Conservation (phyloP, 2,329 filamentous ascomycete species). For the Neofusicoccum parvum region DNA sequence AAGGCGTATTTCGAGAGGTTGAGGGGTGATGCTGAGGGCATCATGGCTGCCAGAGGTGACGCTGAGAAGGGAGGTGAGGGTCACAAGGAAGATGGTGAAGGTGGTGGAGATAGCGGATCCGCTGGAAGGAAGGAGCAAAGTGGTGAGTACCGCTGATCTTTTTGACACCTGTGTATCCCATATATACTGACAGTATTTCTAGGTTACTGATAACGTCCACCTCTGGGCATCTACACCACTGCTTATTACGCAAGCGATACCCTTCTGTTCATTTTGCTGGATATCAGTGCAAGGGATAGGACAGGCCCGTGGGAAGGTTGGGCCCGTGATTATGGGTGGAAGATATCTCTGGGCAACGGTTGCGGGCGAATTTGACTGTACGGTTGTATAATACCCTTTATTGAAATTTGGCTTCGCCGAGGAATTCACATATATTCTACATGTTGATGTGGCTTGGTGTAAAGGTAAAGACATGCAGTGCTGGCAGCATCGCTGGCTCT, state of each 20-base stretch:
- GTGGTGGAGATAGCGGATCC: constrained; percentile 27
- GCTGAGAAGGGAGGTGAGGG: constrained; percentile 33
- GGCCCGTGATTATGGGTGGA: too few species aligned
- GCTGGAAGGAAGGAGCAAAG: constrained; percentile 11
- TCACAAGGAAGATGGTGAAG: constrained; percentile 28
- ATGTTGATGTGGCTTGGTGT: too few species aligned
- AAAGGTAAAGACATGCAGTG: too few species aligned
- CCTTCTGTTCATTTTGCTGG: neutral
- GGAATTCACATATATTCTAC: neutral
- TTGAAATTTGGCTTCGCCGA: neutral
- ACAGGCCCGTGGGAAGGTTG: neutral
- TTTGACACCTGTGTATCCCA: neutral
- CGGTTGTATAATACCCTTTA: constrained; percentile 9
- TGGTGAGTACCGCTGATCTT: neutral
- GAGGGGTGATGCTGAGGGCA: constrained; percentile 79
- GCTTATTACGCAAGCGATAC: neutral
- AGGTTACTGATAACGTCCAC: neutral
- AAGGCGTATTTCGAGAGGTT: constrained; percentile 95
- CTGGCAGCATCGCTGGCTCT: too few species aligned
- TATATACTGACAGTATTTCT: neutral
- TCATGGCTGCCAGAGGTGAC: constrained; percentile 44
- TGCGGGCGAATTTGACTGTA: neutral
- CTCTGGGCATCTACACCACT: too few species aligned
- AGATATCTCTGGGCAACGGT: neutral
- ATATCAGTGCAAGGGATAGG: neutral